Conservation (phyloP, 23 red algal genomes). For the Chondrus crispus region DNA sequence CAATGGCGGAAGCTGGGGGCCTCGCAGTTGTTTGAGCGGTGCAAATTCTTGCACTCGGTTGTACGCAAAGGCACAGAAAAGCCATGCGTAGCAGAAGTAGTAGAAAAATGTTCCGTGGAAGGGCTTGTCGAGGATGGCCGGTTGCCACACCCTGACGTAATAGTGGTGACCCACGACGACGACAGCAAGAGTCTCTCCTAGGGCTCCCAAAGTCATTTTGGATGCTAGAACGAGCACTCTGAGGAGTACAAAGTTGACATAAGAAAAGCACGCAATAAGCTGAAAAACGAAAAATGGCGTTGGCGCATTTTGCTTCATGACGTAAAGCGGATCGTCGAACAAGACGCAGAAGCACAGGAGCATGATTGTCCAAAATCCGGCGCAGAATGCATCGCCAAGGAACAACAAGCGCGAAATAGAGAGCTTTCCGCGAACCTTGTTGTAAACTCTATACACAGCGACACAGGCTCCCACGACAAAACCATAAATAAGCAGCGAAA, state of each 20-base stretch:
- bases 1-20: constrained; percentile 33
- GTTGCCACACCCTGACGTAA: constrained; percentile 70
- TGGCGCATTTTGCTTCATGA: constrained; percentile 54
- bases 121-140: constrained; percentile 59
- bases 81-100: constrained; percentile 72
- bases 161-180: constrained; percentile 82
- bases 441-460: constrained; percentile 38
- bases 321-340: constrained; percentile 62
- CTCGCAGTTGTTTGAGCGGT: constrained; percentile 67
- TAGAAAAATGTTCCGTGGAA: constrained; percentile 61
- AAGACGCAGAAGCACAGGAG: constrained; percentile 50
- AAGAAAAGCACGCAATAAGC: constrained; percentile 56
- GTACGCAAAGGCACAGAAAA: constrained; percentile 67
- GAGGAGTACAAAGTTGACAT: constrained; percentile 67
- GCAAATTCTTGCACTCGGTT: constrained; percentile 81
- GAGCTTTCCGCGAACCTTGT: constrained; percentile 50
- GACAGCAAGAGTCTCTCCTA: constrained; percentile 66
- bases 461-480: constrained; percentile 38
- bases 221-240: constrained; percentile 73
- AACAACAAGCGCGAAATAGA: constrained; percentile 66
- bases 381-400: constrained; percentile 67
- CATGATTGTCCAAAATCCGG: constrained; percentile 67
- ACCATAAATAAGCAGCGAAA: constrained; percentile 57
- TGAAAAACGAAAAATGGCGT: constrained; percentile 76
- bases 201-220: constrained; percentile 61